Evolutionary conservation across 768 basidiomycete species (phyloP).

Genomic region (Agrocybe chaxingu): DNA sequence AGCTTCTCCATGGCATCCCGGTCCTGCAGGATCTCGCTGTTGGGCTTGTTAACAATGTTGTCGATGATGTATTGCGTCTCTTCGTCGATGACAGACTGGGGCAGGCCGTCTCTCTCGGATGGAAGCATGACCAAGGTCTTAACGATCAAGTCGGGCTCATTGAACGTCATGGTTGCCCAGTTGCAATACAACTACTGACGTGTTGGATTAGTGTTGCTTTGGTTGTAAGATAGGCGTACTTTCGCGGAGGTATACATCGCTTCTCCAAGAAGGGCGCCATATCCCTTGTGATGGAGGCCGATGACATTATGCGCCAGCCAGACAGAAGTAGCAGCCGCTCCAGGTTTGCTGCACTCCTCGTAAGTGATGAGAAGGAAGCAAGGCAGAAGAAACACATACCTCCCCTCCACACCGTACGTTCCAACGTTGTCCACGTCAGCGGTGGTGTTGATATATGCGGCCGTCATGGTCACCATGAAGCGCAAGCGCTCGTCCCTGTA

Average conservation of each 20-base stretch:
- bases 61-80: constrained; percentile 31
- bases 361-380: background rate
- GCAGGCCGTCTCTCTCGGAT: constrained; percentile 21
- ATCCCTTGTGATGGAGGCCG: constrained; percentile 35
- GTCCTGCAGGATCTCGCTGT: constrained; percentile 9
- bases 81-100: constrained; percentile 18
- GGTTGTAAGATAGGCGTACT: constrained; percentile 18
- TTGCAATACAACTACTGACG: constrained; percentile 31
- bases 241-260: constrained; percentile 31
- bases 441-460: constrained; percentile 9
- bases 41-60: constrained; percentile 13
- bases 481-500: constrained; percentile 36
- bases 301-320: constrained; percentile 36
- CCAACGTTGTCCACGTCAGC: constrained; percentile 33
- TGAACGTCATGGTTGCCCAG: constrained; percentile 36
- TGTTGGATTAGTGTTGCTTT: background rate
- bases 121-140: constrained; percentile 37
- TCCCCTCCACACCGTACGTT: constrained; percentile 45
- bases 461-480: constrained; percentile 29
- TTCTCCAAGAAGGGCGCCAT: constrained; percentile 37
- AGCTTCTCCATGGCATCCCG: constrained; percentile 10
- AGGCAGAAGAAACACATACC: constrained; percentile 23
- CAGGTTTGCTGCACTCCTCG: constrained; percentile 36
- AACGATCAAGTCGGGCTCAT: constrained; percentile 30
- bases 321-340: constrained; percentile 35